Conservation (phyloP, 345 rosid species). For the Sonneratia caseolaris region DNA sequence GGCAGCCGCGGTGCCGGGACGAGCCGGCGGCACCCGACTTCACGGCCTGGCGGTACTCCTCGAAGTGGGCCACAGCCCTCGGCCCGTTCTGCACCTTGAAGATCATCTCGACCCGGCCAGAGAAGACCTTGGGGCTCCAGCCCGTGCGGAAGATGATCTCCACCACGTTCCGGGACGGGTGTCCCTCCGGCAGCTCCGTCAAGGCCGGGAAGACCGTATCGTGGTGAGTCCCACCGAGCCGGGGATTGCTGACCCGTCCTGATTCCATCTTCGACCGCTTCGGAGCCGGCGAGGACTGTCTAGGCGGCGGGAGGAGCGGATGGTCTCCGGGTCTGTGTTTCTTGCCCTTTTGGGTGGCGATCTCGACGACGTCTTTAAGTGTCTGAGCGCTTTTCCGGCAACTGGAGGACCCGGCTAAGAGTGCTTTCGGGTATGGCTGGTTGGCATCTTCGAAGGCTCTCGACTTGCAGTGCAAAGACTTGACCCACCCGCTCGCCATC, state of each 20-base stretch:
- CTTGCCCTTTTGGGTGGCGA: conserved; percentile 20
- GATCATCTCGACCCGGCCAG: conserved; percentile 78
- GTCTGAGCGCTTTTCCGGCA: conserved; percentile 56
- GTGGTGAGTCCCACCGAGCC: conserved; percentile 20
- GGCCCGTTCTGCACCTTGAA: conserved; percentile 85
- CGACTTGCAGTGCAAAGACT: conserved; percentile 86
- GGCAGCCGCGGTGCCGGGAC: conserved; percentile 16
- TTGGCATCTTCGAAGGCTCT: conserved; percentile 56
- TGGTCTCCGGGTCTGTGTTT: conserved; percentile 8
- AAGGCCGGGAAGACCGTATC: conserved; percentile 52
- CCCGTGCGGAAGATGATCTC: conserved; percentile 92
- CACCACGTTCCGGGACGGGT: conserved; percentile 86
- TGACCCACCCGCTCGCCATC: conserved; percentile 85
- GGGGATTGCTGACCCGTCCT: neutral
- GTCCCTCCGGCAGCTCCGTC: conserved; percentile 72
- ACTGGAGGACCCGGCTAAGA: conserved; percentile 42
- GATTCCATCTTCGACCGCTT: neutral
- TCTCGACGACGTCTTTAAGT: conserved; percentile 62
- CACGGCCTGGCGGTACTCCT: conserved; percentile 75
- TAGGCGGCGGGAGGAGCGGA: neutral
- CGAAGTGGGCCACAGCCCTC: conserved; percentile 61
- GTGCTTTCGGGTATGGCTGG: conserved; percentile 35
- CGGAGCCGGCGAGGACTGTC: neutral
- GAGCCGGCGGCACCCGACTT: conserved; percentile 31
- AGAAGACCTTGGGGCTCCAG: conserved; percentile 67